Percentiles rank a stretch among this genome's conserved stretches.
Conservation (phyloP, 2,329 filamentous ascomycete species). For the Coniochaeta sp. region DNA sequence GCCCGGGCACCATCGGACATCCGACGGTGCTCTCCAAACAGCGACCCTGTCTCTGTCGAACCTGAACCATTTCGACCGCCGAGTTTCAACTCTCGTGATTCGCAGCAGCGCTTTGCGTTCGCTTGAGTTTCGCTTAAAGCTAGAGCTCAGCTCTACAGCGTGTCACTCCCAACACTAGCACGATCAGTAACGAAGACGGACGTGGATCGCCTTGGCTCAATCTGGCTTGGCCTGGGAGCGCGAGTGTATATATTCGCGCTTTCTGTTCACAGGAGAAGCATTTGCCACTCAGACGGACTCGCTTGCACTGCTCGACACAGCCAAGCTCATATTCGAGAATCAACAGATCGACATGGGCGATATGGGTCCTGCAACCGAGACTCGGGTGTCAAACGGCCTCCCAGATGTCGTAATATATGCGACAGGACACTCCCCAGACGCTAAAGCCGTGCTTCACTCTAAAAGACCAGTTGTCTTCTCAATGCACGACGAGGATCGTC, state of each 20-base stretch:
- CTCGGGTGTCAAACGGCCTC: constrained; percentile 5
- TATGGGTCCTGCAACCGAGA: constrained; percentile 2
- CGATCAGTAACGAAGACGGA: not conserved
- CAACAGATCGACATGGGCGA: not conserved
- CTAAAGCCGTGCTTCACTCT: constrained; percentile 11
- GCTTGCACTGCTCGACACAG: not conserved
- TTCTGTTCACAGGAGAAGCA: no score
- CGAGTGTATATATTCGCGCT: not conserved
- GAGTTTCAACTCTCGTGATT: not conserved
- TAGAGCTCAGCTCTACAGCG: no score
- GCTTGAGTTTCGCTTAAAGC: not conserved
- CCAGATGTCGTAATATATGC: constrained; percentile 9
- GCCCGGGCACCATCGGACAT: not conserved
- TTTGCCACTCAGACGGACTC: no score
- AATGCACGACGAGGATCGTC: constrained; percentile 7
- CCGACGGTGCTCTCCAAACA: not conserved
- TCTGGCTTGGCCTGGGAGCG: not conserved
- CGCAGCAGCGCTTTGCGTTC: not conserved
- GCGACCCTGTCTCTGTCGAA: not conserved
- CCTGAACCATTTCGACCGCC: not conserved
- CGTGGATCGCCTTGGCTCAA: not conserved
- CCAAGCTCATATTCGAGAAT: not conserved
- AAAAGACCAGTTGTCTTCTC: constrained; percentile 8
- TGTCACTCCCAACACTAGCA: no score
- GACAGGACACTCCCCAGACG: constrained; percentile 10